Evolutionary conservation across 2,329 filamentous ascomycete genomes (phyloP), one percentile per base, ranked within the genome.

Genomic region (Aureobasidium uvarum): DNA sequence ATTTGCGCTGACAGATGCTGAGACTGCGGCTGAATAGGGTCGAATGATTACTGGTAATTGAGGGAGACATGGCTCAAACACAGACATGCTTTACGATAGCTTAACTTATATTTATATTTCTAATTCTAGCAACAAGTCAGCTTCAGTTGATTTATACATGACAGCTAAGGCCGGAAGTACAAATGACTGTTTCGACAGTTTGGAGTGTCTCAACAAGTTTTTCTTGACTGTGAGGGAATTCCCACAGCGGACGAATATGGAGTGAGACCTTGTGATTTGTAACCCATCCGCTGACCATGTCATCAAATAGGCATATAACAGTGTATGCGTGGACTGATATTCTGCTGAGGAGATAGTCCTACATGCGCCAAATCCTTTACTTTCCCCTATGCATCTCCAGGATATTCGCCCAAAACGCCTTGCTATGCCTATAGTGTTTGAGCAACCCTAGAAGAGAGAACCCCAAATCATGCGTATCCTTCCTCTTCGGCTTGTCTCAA

Each of bases 401-500:
- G 41, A 38, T 55, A 4, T 63, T 43, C 60, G 38, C 48, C 60
- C 45, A 39, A 31, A 54, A 63, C 60, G 60, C 60, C 60, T 54
- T 63, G 60, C 60, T 63, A 63, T 63, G 60, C 60, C 38, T 45
- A 36, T 45, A 16, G 18, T 52, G n/a, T 48, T 45, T 16, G 18
- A 54, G 46, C 46, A 45, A 20, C 18, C 8, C 25, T 48, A 25
- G 10, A 14, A 36, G 20, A 38, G 18, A 38, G 23, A 36, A 16
- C 38, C 6, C 10, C 46, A 33, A 31, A 23, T 66, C 55, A 66
- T 64, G 72, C 71, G 8, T 72, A 76, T 5, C 74, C 75, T 58
- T 77, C 77, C 18, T 77, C 77, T 25, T 77, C 70, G 16, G 66
- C 70, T 58, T 72, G 66, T 59, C 69, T 69, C 55, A 70, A 76